Evolutionary conservation across 2,329 filamentous ascomycete species (phyloP).

Genomic region (Xylaria polymorpha): DNA sequence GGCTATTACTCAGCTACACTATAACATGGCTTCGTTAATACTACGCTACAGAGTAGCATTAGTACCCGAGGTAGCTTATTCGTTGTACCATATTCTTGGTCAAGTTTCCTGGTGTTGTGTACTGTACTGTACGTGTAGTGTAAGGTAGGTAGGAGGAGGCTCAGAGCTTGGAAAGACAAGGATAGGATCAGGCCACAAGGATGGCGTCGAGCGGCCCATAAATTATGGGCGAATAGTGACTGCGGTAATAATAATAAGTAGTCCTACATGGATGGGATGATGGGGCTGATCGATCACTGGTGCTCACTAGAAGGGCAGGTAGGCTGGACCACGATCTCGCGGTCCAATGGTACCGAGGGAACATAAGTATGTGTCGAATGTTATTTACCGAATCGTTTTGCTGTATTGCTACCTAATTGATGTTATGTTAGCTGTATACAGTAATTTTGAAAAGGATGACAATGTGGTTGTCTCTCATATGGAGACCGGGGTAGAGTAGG

Average conservation of each 20-base stretch:
- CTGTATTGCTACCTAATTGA: not conserved
- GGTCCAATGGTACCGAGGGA: constrained; percentile 10
- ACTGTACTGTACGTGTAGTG: not conserved
- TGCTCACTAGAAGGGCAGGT: constrained; percentile 14
- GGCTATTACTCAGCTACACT: constrained; percentile 3
- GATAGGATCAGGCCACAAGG: constrained; percentile 17
- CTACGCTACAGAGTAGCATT: not conserved
- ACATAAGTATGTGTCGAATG: not conserved
- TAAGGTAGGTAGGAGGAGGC: constrained; percentile 1
- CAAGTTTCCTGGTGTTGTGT: not conserved
- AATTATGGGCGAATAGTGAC: constrained; percentile 6
- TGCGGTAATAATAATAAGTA: constrained; percentile 10
- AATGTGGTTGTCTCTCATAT: not conserved
- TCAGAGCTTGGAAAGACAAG: constrained; percentile 5
- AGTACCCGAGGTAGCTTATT: not conserved
- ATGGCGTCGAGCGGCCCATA: constrained; percentile 6
- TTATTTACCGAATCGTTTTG: not conserved
- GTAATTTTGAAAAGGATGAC: not conserved
- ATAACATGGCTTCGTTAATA: constrained; percentile 1
- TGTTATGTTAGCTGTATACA: not conserved
- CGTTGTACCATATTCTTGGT: constrained; percentile 1
- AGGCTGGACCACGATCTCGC: not conserved
- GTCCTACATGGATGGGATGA: constrained; percentile 13
- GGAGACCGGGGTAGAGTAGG: not conserved
- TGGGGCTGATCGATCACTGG: constrained; percentile 11